A percentile compares a stretch with the other conserved stretches of the same genome.
Conservation (phyloP, 192 early-diverging fungal genomes). For the Blastocladiella britannica region DNA sequence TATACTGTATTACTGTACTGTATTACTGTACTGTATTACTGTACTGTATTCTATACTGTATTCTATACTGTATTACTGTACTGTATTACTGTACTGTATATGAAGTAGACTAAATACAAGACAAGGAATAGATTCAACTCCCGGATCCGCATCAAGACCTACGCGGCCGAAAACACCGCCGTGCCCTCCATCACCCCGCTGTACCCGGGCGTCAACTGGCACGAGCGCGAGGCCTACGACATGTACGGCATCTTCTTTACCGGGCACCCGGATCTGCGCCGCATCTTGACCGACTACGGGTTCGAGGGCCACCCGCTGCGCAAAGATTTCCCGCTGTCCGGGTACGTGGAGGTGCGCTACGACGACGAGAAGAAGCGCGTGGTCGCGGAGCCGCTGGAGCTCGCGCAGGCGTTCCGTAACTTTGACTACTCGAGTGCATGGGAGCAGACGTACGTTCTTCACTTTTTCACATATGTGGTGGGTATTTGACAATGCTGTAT, state of each 20-base stretch:
- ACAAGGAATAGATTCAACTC: constrained; percentile 66
- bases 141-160: constrained; percentile 94
- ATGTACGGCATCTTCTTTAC: constrained; percentile 97
- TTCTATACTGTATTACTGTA: too few species aligned
- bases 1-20: too few species aligned
- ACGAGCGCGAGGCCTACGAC: constrained; percentile 93
- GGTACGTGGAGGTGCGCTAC: constrained; percentile 96
- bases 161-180: constrained; percentile 69
- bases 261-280: constrained; percentile 83
- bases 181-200: constrained; percentile 70
- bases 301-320: constrained; percentile 87
- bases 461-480: background rate
- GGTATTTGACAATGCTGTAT: background rate
- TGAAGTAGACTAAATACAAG: too few species aligned
- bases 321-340: constrained; percentile 96
- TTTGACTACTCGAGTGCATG: constrained; percentile 92
- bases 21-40: too few species aligned
- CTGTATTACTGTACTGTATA: too few species aligned
- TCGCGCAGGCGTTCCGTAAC: constrained; percentile 86
- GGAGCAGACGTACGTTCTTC: constrained; percentile 35
- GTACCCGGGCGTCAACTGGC: constrained; percentile 81
- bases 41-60: too few species aligned
- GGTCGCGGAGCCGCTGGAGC: constrained; percentile 82
- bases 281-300: constrained; percentile 96
- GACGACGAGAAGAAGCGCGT: constrained; percentile 98